These are phyloP conservation scores for Amaranthus tricolor DNA, from an alignment of 179 eudicot genomes.

Conservation along the genomic window DNA sequence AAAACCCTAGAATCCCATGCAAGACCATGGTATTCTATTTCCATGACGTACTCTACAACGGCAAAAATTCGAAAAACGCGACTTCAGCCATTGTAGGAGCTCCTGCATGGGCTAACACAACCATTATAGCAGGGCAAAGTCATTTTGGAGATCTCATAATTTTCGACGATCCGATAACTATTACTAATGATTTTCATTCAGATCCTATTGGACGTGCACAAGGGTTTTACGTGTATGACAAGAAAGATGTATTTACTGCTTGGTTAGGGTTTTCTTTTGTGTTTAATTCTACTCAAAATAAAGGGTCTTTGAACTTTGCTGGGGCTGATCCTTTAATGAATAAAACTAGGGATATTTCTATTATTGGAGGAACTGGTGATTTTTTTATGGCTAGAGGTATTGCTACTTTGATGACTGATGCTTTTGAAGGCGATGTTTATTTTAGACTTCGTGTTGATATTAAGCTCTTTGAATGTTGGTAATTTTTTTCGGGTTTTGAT, in stretches of 20 bases:
- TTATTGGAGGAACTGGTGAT: conserved; percentile 73
- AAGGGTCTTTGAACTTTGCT: conserved; percentile 52
- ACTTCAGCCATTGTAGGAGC: conserved; percentile 58
- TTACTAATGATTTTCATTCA: conserved; percentile 53
- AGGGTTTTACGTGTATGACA: conserved; percentile 56
- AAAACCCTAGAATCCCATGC: conserved; percentile 34
- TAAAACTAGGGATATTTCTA: conserved; percentile 67
- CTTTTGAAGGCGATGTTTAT: conserved; percentile 59
- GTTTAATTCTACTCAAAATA: conserved; percentile 42
- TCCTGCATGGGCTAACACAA: conserved; percentile 55
- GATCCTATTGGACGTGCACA: conserved; percentile 61
- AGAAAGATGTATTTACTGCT: conserved; percentile 39
- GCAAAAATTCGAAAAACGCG: conserved; percentile 53
- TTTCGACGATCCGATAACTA: conserved; percentile 67
- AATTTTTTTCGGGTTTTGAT: background rate
- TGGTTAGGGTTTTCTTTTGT: conserved; percentile 61
- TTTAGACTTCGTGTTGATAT: conserved; percentile 54
- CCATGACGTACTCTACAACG: conserved; percentile 62
- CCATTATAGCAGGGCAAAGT: conserved; percentile 30
- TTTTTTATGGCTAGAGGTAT: conserved; percentile 73
- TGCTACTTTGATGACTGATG: conserved; percentile 63
- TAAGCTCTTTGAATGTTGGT: conserved; percentile 64
- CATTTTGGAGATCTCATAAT: conserved; percentile 58
- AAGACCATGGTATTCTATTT: conserved; percentile 41
- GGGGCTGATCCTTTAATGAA: conserved; percentile 67